Base-by-base conservation (phyloP, 495 filamentous ascomycete species). In the Niebla homalea region DNA sequence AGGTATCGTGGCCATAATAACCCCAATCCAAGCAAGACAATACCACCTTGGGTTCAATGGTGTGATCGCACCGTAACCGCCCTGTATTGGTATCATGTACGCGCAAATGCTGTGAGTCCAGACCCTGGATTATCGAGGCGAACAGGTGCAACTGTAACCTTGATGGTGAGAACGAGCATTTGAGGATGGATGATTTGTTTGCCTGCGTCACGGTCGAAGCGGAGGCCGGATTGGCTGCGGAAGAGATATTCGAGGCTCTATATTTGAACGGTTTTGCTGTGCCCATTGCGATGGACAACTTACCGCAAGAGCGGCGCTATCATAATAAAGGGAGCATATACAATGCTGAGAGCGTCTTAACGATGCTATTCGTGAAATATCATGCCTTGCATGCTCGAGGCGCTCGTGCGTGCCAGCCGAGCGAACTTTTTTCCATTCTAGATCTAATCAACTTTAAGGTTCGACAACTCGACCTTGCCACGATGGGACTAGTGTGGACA, bases 21-120 rank as follows among this genome's bases (percentile, higher is more conserved):
- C 76, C 75, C 77, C 77, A 80, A 43, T 77, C 72, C 35, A 80
- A 59, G n/a, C 75, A 79, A 25, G 70, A 78, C 40, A 76, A 62
- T 4, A 59, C 63, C 49, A 73, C 69, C 58, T 73, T 73, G 18
- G 73, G 66, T 41, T 63, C 67, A 49, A 79, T 53, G 3, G 65
- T 64, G 64, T 78, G 66, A 61, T 80, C 77, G 49, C 75, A 78
- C 49, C 72, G 73, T 56, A 80, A 66, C 18, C 70, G 70, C 37
- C 73, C 74, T 25, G 76, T 79, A 47, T 59, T 69, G 16, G 73
- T 77, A 55, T 79, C 75, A 62, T 80, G 77, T 46, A 80, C 73
- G 36, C 77, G 71, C 22, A 80, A 65, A 51, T 77, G 73, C 53
- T 79, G 74, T 23, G 70, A 70, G 65, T 75, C 77, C 19, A 80